phyloP scores from a whole-genome alignment of 192 early-diverging fungal genomes.

The Obelidium mucronatum region DNA sequence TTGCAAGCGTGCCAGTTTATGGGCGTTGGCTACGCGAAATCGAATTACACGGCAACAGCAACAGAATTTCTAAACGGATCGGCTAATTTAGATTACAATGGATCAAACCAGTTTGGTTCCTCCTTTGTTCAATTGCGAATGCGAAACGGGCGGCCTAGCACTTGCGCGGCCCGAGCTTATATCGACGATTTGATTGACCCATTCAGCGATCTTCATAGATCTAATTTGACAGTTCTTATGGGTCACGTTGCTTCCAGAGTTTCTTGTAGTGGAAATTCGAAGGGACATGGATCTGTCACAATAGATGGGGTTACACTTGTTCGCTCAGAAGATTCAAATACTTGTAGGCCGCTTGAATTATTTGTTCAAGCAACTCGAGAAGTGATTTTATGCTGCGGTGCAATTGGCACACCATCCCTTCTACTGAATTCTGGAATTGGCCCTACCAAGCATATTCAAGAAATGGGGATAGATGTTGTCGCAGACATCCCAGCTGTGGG shows the following conservation, averaged over 20 bases:
- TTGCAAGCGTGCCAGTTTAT: background rate
- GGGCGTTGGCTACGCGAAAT: background rate
- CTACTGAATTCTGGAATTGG: slow-evolving; percentile 33
- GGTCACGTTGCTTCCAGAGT: background rate
- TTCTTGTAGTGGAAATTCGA: background rate
- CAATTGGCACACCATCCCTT: slow-evolving; percentile 18
- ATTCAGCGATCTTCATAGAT: background rate
- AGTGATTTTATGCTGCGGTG: slow-evolving; percentile 25
- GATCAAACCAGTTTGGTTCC: slow-evolving; percentile 3
- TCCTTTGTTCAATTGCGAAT: background rate
- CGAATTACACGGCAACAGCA: too few species aligned
- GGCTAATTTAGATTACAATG: slow-evolving; percentile 28
- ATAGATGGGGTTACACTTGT: background rate
- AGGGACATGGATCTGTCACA: background rate
- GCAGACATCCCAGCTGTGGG: slow-evolving; percentile 37
- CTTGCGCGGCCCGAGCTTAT: slow-evolving; percentile 12
- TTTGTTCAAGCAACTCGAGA: slow-evolving; percentile 20
- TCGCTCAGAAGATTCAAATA: background rate
- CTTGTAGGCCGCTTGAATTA: background rate
- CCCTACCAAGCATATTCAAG: background rate
- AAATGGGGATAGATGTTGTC: slow-evolving; percentile 16
- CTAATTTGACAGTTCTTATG: slow-evolving; percentile 29
- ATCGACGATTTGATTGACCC: slow-evolving; percentile 19
- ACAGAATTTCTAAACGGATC: too few species aligned
- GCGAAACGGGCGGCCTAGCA: background rate